Evolutionary conservation across 495 filamentous ascomycete genomes (phyloP), one percentile per base, ranked within the genome.

Genomic region (Opeltia flavorubescens): DNA sequence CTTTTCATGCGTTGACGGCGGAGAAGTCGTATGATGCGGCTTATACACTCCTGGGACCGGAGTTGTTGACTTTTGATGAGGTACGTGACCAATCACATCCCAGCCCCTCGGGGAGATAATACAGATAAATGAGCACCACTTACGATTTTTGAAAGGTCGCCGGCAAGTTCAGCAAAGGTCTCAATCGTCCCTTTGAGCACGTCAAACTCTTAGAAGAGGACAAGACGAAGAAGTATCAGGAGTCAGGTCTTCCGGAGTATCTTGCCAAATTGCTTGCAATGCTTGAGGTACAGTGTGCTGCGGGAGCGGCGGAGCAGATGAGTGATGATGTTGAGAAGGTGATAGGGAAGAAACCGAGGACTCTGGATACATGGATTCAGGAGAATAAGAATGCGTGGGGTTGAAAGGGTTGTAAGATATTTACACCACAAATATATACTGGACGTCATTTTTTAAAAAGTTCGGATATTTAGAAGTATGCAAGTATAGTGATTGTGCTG

Each of bases 31-130:
- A 62, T 15, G 71, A 72, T 45, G 64, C 61, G 0, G 70, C 72
- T 36, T 62, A 63, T 46, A 5, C 64, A 13, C 48, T 75, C 13
- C 48, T 75, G 4, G 72, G 72, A 5, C 57, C 67, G 1, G 68
- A 74, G 46, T 43, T 70, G 36, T 50, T 73, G 1, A 59, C 59
- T 1, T 70, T 72, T 46, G 54, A 53, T 42, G 65, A 75, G 12
- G 71, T 73, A 54, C 20, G 15, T 18, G 12, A 27, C 23, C 50
- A 1, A 38, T 26, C 13, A 12, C 28, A 20, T 27, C 15, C 33
- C 34, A 43, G 21, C 39, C 13, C n/a, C 20, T 13, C 35, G 12
- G n/a, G 45, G 18, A 7, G 20, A 1, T 27, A 1, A 43, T 4
- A 18, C 8, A 27, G 13, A 24, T 1, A 46, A 27, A 26, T 15